These are phyloP conservation scores for Arctium minus DNA, from an alignment of 129 eudicot genomes.

Conservation along the genomic window DNA sequence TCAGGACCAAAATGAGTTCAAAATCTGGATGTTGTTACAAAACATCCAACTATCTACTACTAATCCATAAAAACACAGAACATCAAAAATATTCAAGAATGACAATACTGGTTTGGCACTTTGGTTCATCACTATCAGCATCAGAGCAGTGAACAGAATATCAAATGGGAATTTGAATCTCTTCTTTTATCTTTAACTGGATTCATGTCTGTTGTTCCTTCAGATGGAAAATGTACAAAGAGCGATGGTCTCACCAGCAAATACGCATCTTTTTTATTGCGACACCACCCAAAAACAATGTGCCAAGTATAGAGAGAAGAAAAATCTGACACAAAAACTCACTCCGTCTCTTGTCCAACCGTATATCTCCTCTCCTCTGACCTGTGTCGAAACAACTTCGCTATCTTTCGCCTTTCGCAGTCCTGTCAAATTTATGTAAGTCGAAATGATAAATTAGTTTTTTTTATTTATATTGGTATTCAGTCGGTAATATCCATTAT, in stretches of 20 bases:
- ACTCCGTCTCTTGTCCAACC: conserved; percentile 44
- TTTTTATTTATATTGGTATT: background rate
- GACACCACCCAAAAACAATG: conserved; percentile 9
- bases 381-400: conserved; percentile 89
- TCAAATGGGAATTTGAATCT: background rate
- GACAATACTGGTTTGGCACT: background rate
- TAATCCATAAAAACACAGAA: conserved; percentile 13
- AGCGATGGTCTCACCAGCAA: conserved; percentile 21
- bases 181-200: conserved; percentile 19
- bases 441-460: background rate
- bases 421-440: conserved; percentile 42
- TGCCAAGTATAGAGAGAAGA: conserved; percentile 1
- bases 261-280: background rate
- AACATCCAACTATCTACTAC: conserved; percentile 2
- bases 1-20: conserved; percentile 9
- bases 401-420: conserved; percentile 93
- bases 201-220: conserved; percentile 23
- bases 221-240: conserved; percentile 19
- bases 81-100: background rate
- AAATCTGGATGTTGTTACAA: background rate
- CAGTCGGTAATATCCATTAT: background rate
- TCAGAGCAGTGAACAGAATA: conserved; percentile 4
- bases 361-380: conserved; percentile 61
- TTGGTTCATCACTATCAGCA: conserved; percentile 7
- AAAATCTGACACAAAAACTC: conserved; percentile 18